Conservation (phyloP, 805 yeast species). For the Ogataea nitratoaversa region DNA sequence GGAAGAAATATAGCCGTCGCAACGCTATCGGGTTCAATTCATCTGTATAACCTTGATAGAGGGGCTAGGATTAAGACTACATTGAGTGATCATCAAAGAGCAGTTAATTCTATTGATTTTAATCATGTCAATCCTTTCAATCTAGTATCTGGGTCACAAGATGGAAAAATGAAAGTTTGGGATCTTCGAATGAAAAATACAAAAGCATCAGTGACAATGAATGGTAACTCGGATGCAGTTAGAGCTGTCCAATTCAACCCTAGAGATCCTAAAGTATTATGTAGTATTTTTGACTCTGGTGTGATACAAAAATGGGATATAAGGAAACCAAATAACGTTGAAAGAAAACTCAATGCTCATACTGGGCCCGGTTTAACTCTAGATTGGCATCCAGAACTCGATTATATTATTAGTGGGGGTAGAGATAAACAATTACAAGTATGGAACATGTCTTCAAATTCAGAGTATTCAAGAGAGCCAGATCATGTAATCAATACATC, state of each 20-base stretch:
- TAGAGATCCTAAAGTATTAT: constrained; percentile 51
- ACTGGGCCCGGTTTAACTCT: constrained; percentile 85
- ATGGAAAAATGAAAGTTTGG: constrained; percentile 75
- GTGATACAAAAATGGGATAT: constrained; percentile 82
- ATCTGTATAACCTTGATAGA: constrained; percentile 27
- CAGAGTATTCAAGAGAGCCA: constrained; percentile 45
- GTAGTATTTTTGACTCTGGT: constrained; percentile 87
- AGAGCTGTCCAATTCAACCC: constrained; percentile 51
- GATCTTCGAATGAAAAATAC: constrained; percentile 50
- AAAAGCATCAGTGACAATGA: constrained; percentile 47
- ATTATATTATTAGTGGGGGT: constrained; percentile 87
- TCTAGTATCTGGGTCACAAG: constrained; percentile 68
- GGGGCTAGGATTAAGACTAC: constrained; percentile 27
- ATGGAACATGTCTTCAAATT: constrained; percentile 54
- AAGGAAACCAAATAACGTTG: constrained; percentile 59
- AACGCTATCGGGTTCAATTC: constrained; percentile 45
- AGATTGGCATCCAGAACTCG: constrained; percentile 83
- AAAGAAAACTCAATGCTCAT: constrained; percentile 79
- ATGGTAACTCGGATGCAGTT: constrained; percentile 68
- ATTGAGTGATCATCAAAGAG: constrained; percentile 40
- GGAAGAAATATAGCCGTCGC: constrained; percentile 40
- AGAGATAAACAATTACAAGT: constrained; percentile 79
- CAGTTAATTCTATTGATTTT: constrained; percentile 43
- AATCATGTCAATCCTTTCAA: constrained; percentile 35
- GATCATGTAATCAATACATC: constrained; percentile 71